Percentiles rank a stretch among this genome's conserved stretches.
phyloP scores from a whole-genome alignment of 169 alveolate species.

The Plasmodium billcollinsi region DNA sequence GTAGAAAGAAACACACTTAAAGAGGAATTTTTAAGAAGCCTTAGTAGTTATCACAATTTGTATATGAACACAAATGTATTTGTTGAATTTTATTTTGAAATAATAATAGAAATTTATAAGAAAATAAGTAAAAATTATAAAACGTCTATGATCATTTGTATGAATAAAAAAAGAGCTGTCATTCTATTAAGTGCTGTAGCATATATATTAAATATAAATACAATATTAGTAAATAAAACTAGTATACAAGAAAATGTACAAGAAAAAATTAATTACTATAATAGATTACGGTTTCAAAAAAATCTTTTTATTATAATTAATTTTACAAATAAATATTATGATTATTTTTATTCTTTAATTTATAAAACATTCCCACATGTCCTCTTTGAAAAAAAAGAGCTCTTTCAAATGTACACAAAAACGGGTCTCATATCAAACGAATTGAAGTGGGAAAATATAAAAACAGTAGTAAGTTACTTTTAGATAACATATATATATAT shows the following conservation, averaged over 20 bases:
- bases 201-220: slow-evolving; percentile 52
- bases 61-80: slow-evolving; percentile 61
- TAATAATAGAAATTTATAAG: slow-evolving; percentile 31
- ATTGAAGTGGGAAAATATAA: slow-evolving; percentile 64
- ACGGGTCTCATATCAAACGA: slow-evolving; percentile 62
- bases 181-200: slow-evolving; percentile 51
- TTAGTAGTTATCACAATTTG: slow-evolving; percentile 65
- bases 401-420: slow-evolving; percentile 66
- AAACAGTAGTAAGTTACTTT: slow-evolving; percentile 10
- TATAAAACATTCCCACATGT: slow-evolving; percentile 48
- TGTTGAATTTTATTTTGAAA: slow-evolving; percentile 68
- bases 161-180: slow-evolving; percentile 68
- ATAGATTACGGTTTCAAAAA: slow-evolving; percentile 51
- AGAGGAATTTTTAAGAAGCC: slow-evolving; percentile 57
- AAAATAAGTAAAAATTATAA: slow-evolving; percentile 54
- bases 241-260: slow-evolving; percentile 19
- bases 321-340: slow-evolving; percentile 54
- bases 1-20: slow-evolving; percentile 19
- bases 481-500: neutral
- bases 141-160: slow-evolving; percentile 69
- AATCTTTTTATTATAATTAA: slow-evolving; percentile 54
- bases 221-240: slow-evolving; percentile 47
- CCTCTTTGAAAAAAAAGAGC: slow-evolving; percentile 59
- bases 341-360: slow-evolving; percentile 67
- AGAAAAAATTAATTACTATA: slow-evolving; percentile 59